Percentiles rank a stretch among this genome's conserved stretches.
Conservation (phyloP, 129 eudicot species). For the Chrysanthemum seticuspe region DNA sequence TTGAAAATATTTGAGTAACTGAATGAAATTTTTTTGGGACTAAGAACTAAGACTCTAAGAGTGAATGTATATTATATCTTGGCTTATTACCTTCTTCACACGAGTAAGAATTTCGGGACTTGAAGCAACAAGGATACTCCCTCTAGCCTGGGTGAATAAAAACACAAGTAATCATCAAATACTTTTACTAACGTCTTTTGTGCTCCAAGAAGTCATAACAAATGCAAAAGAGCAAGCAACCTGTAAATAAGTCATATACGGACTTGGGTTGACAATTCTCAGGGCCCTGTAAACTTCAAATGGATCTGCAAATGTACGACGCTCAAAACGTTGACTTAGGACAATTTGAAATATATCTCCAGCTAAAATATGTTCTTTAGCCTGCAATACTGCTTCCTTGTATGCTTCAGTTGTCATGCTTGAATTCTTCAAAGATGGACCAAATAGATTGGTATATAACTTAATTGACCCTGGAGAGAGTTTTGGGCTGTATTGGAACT, state of each 20-base stretch:
- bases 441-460: conserved; percentile 71
- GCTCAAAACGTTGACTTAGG: conserved; percentile 95
- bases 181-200: conserved; percentile 2
- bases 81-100: conserved; percentile 71
- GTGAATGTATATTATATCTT: conserved; percentile 10
- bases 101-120: conserved; percentile 99
- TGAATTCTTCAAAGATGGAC: conserved; percentile 74
- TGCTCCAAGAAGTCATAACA: background rate
- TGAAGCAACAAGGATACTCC: conserved; percentile 94
- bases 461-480: conserved; percentile 86
- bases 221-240: conserved; percentile 34
- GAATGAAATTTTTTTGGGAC: background rate
- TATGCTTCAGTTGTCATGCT: conserved; percentile 82
- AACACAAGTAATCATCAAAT: conserved; percentile 8
- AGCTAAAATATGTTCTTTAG: conserved; percentile 97
- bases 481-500: conserved; percentile 62
- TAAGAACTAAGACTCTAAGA: background rate
- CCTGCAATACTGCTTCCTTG: conserved; percentile 75
- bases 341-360: conserved; percentile 99
- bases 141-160: conserved; percentile 72
- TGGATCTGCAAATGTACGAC: conserved; percentile 97
- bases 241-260: conserved; percentile 96
- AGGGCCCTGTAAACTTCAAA: conserved; percentile 97
- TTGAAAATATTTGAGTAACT: background rate
- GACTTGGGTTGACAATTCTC: conserved; percentile 97